Evolutionary conservation across 2,329 filamentous ascomycete genomes (phyloP).

Genomic region (Dactylonectria macrodidyma): DNA sequence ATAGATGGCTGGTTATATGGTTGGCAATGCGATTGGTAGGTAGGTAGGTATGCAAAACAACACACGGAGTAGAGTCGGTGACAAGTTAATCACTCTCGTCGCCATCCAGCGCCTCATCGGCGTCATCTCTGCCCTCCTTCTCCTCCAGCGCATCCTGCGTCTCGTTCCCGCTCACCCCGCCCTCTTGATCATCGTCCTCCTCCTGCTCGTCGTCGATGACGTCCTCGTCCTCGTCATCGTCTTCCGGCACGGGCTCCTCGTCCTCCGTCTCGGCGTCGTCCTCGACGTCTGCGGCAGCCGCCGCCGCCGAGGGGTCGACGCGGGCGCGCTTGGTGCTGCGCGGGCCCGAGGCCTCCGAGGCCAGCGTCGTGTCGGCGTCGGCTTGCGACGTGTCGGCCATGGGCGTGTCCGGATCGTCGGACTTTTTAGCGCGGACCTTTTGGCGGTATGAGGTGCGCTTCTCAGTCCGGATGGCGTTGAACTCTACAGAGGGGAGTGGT

Average conservation of each 20-base stretch:
- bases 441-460: slow-evolving; percentile 82
- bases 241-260: slow-evolving; percentile 61
- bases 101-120: slow-evolving; percentile 75
- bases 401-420: slow-evolving; percentile 53
- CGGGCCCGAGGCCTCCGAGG: slow-evolving; percentile 53
- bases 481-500: slow-evolving; percentile 65
- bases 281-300: slow-evolving; percentile 53
- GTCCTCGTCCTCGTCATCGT: slow-evolving; percentile 65
- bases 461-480: slow-evolving; percentile 80
- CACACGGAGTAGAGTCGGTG: too few relatives aligned
- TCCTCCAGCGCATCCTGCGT: slow-evolving; percentile 69
- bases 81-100: slow-evolving; percentile 69
- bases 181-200: slow-evolving; percentile 59
- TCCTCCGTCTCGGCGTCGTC: slow-evolving; percentile 57
- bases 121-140: slow-evolving; percentile 62
- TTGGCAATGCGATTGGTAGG: not conserved
- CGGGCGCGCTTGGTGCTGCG: slow-evolving; percentile 62
- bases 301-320: slow-evolving; percentile 55
- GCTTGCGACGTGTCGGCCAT: slow-evolving; percentile 53
- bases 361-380: slow-evolving; percentile 52
- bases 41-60: slow-evolving; percentile 7
- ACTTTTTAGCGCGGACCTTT: slow-evolving; percentile 77
- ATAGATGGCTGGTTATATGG: not conserved
- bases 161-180: slow-evolving; percentile 65
- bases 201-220: slow-evolving; percentile 61